Evolutionary conservation across 164 flowering plant genomes (phyloP).

Genomic region (Sextonia rubra): DNA sequence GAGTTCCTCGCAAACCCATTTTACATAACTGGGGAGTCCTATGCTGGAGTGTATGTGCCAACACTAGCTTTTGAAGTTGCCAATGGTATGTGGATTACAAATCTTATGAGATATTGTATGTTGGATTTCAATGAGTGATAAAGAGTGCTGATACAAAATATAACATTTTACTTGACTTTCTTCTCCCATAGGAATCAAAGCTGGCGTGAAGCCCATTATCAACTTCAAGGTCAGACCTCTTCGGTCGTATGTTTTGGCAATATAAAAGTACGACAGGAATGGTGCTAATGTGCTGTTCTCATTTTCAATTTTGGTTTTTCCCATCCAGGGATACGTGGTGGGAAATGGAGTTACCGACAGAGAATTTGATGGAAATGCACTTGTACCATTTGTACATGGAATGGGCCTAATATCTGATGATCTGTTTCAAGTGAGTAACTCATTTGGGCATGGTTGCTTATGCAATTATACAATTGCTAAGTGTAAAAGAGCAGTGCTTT

Average conservation of each 20-base stretch:
- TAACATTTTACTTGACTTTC: slow-evolving; percentile 4
- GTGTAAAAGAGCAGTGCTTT: no score
- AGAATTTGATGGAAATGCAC: slow-evolving; percentile 73
- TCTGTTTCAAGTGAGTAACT: slow-evolving; percentile 49
- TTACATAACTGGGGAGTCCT: slow-evolving; percentile 87
- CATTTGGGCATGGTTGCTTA: background rate
- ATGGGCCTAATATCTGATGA: slow-evolving; percentile 88
- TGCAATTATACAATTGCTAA: background rate
- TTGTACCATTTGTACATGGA: slow-evolving; percentile 91
- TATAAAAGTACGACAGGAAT: background rate
- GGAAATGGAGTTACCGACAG: slow-evolving; percentile 83
- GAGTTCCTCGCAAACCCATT: slow-evolving; percentile 71
- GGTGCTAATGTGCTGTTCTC: background rate
- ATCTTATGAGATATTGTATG: background rate
- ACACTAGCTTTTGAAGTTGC: slow-evolving; percentile 74
- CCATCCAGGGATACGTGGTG: slow-evolving; percentile 69
- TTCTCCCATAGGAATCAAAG: slow-evolving; percentile 49
- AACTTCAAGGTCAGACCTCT: slow-evolving; percentile 65
- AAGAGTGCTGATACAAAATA: background rate
- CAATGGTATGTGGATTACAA: slow-evolving; percentile 44
- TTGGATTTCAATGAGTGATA: background rate
- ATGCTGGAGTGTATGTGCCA: slow-evolving; percentile 95
- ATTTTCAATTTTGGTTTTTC: background rate
- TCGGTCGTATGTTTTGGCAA: background rate
- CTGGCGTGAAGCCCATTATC: slow-evolving; percentile 54